phyloP scores from a whole-genome alignment of 768 basidiomycete species.

The Trametes cingulata region DNA sequence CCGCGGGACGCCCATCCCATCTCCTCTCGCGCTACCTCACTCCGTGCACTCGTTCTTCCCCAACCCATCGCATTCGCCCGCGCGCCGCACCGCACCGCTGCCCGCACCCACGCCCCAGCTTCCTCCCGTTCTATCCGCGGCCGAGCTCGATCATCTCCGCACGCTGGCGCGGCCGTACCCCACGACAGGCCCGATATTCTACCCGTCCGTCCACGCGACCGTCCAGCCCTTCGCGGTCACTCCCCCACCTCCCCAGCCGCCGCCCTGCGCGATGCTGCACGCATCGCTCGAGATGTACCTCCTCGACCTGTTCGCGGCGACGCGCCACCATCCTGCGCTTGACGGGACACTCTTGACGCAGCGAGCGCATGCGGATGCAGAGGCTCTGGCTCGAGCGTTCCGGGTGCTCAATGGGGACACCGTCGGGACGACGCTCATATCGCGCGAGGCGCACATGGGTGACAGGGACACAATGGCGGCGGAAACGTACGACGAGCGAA shows the following conservation, averaged over 20 bases:
- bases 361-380: constrained; percentile 60
- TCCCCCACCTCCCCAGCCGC: constrained; percentile 24
- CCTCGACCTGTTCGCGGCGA: constrained; percentile 71
- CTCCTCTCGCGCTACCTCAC: constrained; percentile 13
- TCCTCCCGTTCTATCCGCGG: constrained; percentile 33
- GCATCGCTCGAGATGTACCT: constrained; percentile 61
- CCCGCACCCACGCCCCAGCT: constrained; percentile 24
- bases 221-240: not conserved
- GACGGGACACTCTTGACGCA: constrained; percentile 70
- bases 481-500: constrained; percentile 1
- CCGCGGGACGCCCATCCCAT: constrained; percentile 17
- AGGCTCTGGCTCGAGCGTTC: constrained; percentile 65
- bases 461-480: constrained; percentile 8
- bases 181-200: constrained; percentile 15
- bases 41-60: constrained; percentile 25
- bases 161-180: constrained; percentile 27
- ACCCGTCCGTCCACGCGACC: constrained; percentile 11
- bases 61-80: constrained; percentile 28
- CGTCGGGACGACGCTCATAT: constrained; percentile 60
- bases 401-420: constrained; percentile 64
- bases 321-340: constrained; percentile 67
- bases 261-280: constrained; percentile 43
- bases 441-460: constrained; percentile 13
- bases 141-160: constrained; percentile 32
- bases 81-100: constrained; percentile 25